phyloP scores from a whole-genome alignment of 495 filamentous ascomycete genomes.

The Neurospora hispaniola region DNA sequence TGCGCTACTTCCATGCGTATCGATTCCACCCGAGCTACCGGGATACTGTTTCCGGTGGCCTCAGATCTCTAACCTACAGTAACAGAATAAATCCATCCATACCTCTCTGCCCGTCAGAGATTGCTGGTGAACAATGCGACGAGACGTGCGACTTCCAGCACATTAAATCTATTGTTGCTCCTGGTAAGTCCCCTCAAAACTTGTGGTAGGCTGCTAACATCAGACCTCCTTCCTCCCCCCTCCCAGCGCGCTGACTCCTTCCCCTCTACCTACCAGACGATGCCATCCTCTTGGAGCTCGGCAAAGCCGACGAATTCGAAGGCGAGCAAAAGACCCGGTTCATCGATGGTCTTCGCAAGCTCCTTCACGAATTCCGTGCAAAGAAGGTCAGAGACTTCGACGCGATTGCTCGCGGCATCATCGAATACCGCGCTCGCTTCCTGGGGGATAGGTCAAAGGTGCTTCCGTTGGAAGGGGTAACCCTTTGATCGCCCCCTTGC shows the following conservation, averaged over 20 bases:
- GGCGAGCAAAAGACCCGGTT: conserved; percentile 63
- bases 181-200: conserved; percentile 55
- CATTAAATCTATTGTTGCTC: conserved; percentile 61
- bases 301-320: conserved; percentile 58
- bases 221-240: conserved; percentile 15
- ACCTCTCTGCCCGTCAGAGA: conserved; percentile 63
- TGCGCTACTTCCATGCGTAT: conserved; percentile 75
- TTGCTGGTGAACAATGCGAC: conserved; percentile 66
- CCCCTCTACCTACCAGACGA: conserved; percentile 58
- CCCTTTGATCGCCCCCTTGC: conserved; percentile 14
- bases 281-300: conserved; percentile 74
- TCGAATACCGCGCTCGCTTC: conserved; percentile 59
- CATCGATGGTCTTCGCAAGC: conserved; percentile 59
- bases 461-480: conserved; percentile 29
- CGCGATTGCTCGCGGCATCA: conserved; percentile 70
- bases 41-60: conserved; percentile 58
- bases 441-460: conserved; percentile 43
- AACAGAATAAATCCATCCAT: conserved; percentile 68
- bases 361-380: conserved; percentile 64
- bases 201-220: conserved; percentile 21
- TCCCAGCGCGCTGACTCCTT: conserved; percentile 47
- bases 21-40: conserved; percentile 74
- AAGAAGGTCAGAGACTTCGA: conserved; percentile 71
- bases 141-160: conserved; percentile 70
- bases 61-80: conserved; percentile 87